Evolutionary conservation across 2,329 filamentous ascomycete genomes (phyloP).

Genomic region (Arthrobotrys megalospora): DNA sequence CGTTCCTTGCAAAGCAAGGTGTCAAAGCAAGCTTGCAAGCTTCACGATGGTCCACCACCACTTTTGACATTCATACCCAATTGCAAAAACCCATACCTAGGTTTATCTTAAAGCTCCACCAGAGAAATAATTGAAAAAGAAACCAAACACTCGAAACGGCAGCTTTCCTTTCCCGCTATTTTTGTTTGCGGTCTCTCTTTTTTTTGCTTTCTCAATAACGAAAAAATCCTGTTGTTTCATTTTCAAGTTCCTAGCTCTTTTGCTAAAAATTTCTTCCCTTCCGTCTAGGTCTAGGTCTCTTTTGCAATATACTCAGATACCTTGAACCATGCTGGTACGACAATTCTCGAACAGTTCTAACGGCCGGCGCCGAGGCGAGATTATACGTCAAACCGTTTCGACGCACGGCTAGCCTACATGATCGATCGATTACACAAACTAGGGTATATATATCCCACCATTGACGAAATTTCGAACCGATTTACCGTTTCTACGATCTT

Average conservation of each 20-base stretch:
- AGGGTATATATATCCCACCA: conserved; percentile 31
- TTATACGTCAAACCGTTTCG: conserved; percentile 33
- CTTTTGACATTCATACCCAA: conserved; percentile 9
- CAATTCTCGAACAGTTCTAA: conserved; percentile 56
- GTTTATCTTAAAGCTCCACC: conserved; percentile 27
- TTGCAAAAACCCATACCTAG: conserved; percentile 9
- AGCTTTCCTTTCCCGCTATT: conserved; percentile 24
- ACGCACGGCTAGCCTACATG: conserved; percentile 47
- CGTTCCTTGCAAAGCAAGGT: conserved; percentile 57
- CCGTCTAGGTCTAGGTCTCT: conserved; percentile 32
- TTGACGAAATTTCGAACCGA: conserved; percentile 4
- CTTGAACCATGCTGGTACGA: conserved; percentile 45
- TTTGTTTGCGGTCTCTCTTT: background rate
- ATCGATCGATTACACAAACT: conserved; percentile 57
- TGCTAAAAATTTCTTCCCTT: conserved; percentile 15
- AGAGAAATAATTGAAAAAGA: conserved; percentile 10
- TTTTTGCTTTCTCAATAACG: background rate
- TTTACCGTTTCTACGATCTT: conserved; percentile 1
- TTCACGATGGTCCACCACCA: conserved; percentile 33
- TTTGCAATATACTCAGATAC: conserved; percentile 20
- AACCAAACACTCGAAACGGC: conserved; percentile 28
- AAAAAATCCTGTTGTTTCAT: conserved; percentile 26
- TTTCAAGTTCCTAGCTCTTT: conserved; percentile 10
- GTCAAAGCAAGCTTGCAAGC: conserved; percentile 52
- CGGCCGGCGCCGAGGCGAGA: conserved; percentile 48